Percentiles rank a stretch among this genome's conserved stretches.
These are phyloP conservation scores for Aegle marmelos DNA, from an alignment of 345 rosid genomes.

Conservation along the genomic window DNA sequence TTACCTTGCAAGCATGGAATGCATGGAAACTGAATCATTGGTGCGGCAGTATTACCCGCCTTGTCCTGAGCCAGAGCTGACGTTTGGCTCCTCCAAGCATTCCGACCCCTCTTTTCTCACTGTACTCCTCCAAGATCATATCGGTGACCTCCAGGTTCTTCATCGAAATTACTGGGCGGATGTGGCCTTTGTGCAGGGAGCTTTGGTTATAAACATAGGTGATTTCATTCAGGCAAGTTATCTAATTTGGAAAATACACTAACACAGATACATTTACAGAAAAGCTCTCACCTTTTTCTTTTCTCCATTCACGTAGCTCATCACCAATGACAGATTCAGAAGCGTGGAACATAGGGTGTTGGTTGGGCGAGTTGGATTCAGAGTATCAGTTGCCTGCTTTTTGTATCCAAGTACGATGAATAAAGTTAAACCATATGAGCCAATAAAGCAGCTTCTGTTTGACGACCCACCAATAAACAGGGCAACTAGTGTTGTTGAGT, in stretches of 20 bases:
- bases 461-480: conserved; percentile 34
- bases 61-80: conserved; percentile 52
- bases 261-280: background rate
- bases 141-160: conserved; percentile 48
- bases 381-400: conserved; percentile 37
- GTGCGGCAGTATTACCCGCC: conserved; percentile 48
- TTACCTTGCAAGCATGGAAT: conserved; percentile 33
- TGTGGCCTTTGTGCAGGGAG: conserved; percentile 34
- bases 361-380: conserved; percentile 14
- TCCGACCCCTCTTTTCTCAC: conserved; percentile 48
- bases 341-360: conserved; percentile 44
- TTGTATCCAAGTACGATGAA: conserved; percentile 38
- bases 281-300: background rate
- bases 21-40: conserved; percentile 46
- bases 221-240: conserved; percentile 47
- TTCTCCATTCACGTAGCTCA: conserved; percentile 11
- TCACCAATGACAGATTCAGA: conserved; percentile 32
- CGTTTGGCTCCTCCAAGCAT: conserved; percentile 43
- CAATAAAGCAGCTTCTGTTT: conserved; percentile 39
- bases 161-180: conserved; percentile 43
- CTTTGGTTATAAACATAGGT: conserved; percentile 43
- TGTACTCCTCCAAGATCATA: conserved; percentile 42
- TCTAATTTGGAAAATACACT: background rate
- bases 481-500: conserved; percentile 33
- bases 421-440: conserved; percentile 27